Conservation (phyloP, 2,329 filamentous ascomycete species). For the Claviceps arundinis region DNA sequence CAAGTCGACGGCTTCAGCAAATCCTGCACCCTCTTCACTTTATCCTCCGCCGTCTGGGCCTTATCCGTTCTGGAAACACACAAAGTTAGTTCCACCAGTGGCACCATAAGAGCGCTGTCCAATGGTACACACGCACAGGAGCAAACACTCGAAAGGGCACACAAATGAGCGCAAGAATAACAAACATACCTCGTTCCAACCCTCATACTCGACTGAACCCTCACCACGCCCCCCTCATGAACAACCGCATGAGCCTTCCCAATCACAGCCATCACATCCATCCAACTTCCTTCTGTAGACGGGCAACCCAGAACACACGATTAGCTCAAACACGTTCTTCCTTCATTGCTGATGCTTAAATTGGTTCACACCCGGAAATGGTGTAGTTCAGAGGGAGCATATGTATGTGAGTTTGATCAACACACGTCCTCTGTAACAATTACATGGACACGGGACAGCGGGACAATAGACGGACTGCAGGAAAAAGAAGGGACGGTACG, state of each 20-base stretch:
- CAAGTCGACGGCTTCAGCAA: slow-evolving; percentile 24
- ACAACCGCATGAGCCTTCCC: slow-evolving; percentile 75
- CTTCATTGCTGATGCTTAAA: no score
- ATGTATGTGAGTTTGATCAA: no score
- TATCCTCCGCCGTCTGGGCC: slow-evolving; percentile 66
- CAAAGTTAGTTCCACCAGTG: not conserved
- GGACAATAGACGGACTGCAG: not conserved
- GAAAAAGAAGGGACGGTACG: not conserved
- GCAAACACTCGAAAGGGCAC: no score
- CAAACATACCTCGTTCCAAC: slow-evolving; percentile 57
- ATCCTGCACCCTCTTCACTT: slow-evolving; percentile 51
- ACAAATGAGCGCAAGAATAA: not conserved
- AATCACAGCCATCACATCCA: slow-evolving; percentile 70
- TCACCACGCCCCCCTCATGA: slow-evolving; percentile 60
- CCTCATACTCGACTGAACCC: slow-evolving; percentile 82
- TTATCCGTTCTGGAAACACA: slow-evolving; percentile 59
- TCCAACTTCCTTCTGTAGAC: slow-evolving; percentile 71
- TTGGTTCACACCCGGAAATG: no score
- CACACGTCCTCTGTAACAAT: no score
- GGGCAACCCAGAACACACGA: no score
- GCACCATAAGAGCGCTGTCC: no score
- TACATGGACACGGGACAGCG: no score
- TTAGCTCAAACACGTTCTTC: no score
- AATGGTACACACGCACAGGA: no score
- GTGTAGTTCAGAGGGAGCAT: no score